Base-by-base conservation (phyloP, 495 filamentous ascomycete genomes). In the Penicillium herquei region DNA sequence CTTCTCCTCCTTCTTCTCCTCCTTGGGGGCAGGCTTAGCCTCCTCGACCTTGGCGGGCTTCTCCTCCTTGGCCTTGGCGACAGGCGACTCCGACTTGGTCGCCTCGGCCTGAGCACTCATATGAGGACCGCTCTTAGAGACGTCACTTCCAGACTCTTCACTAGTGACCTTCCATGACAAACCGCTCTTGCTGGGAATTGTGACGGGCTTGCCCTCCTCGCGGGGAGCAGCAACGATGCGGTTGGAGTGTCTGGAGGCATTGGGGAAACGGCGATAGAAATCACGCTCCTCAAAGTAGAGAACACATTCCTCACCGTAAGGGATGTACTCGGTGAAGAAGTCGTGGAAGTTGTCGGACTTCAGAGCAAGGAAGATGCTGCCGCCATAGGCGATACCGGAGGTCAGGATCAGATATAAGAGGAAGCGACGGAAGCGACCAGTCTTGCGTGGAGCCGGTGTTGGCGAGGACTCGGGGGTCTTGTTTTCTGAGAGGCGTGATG, bases 331-430 rank as follows among this genome's bases (percentile, higher is more conserved):
- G 42, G 95, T 98, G 77, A 98, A 98, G 76, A 98, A 96, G 67
- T 98, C 94, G 69, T 98, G 95, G 80, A 97, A 97, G 71, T 93
- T 96, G 76, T 98, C 94, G 58, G 86, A 94, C 71, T 92, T 84
- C 56, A 96, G 81, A 18, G 94, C 94, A 66, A 95, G 90, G 75
- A 89, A 96, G 46, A 96, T 84, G 45, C 92, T 90, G 55, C 90
- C 91, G 53, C 84, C 92, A 57, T 96, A 98, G 32, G 86, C 85
- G 13, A 95, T 65, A 7, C 81, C 85, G 39, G 86, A 81, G 8
- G 96, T 80, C 33, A 96, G 67, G 45, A 90, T 74, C 48, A 96
- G 64, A 43, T 85, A 85, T 41, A 89, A 65, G 34, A 96, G 66
- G 69, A 89, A 90, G 54, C 86, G 81, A 55, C 89, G 82, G 75